phyloP scores from a whole-genome alignment of 768 basidiomycete species.

The Boletales sp. region DNA sequence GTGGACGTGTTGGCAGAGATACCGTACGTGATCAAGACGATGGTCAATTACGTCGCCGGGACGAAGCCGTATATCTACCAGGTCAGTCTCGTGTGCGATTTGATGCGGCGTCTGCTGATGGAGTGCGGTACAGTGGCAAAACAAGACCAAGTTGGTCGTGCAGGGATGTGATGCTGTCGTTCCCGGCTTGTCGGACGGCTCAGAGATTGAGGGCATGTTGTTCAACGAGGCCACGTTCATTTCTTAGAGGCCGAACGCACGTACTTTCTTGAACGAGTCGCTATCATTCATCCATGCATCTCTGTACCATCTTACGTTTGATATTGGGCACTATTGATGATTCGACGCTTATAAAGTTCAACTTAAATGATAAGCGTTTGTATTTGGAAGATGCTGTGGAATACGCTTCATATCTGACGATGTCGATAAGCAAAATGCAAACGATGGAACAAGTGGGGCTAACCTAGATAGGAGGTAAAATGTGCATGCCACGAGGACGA shows the following conservation, averaged over 20 bases:
- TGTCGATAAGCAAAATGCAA: too few species aligned
- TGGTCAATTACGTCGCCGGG: constrained; percentile 89
- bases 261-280: too few species aligned
- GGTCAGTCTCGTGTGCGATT: constrained; percentile 40
- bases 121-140: constrained; percentile 45
- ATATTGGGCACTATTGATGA: too few species aligned
- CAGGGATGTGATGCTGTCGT: constrained; percentile 40
- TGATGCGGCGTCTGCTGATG: neutral
- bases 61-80: constrained; percentile 95
- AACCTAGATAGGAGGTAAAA: too few species aligned
- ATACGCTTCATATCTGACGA: too few species aligned
- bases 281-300: neutral
- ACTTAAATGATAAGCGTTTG: too few species aligned
- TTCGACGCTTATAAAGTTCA: too few species aligned
- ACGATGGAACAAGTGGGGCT: too few species aligned
- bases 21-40: constrained; percentile 86
- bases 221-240: constrained; percentile 93
- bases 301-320: too few species aligned
- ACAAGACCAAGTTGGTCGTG: constrained; percentile 49
- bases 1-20: constrained; percentile 95
- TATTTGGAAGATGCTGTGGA: too few species aligned
- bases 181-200: constrained; percentile 36
- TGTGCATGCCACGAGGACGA: too few species aligned
- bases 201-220: constrained; percentile 60
- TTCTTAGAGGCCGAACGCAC: constrained; percentile 36